phyloP scores from a whole-genome alignment of 169 alveolate genomes.

The Cryptosporidium ubiquitum region DNA sequence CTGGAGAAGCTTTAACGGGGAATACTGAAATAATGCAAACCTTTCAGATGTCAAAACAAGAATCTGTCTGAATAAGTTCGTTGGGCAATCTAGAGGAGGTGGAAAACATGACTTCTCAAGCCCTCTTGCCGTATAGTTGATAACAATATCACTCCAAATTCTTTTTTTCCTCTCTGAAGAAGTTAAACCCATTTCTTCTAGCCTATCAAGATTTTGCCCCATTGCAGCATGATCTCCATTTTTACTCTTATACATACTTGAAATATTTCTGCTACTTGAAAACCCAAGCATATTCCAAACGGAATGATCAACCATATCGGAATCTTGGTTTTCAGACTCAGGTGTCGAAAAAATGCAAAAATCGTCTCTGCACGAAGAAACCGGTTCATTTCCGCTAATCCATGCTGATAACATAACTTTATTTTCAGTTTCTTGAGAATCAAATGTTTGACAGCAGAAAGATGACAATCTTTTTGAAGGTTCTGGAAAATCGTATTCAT shows the following conservation, averaged over 20 bases:
- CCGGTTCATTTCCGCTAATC: conserved; percentile 56
- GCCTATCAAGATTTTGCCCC: conserved; percentile 47
- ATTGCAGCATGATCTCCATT: conserved; percentile 74
- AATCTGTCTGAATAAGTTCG: conserved; percentile 52
- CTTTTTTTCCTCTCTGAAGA: conserved; percentile 26
- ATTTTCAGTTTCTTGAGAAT: not conserved
- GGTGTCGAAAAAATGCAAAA: conserved; percentile 69
- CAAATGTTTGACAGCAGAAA: not conserved
- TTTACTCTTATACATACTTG: conserved; percentile 41
- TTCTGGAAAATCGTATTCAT: not conserved
- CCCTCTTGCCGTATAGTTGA: conserved; percentile 65
- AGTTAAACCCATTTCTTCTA: conserved; percentile 60
- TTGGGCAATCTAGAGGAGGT: conserved; percentile 73
- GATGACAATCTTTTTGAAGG: not conserved
- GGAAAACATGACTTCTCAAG: conserved; percentile 72
- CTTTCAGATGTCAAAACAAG: conserved; percentile 70
- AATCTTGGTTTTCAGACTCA: conserved; percentile 24
- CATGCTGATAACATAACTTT: conserved; percentile 36
- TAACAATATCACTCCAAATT: conserved; percentile 71
- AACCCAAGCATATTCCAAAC: conserved; percentile 71
- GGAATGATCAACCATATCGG: not conserved
- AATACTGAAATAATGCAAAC: conserved; percentile 59
- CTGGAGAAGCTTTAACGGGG: conserved; percentile 54
- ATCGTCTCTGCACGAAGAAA: conserved; percentile 65
- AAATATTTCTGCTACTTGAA: conserved; percentile 11